Evolutionary conservation across 192 early-diverging fungal genomes (phyloP), one percentile per base, ranked within the genome.

Genomic region (Podila minutissima): DNA sequence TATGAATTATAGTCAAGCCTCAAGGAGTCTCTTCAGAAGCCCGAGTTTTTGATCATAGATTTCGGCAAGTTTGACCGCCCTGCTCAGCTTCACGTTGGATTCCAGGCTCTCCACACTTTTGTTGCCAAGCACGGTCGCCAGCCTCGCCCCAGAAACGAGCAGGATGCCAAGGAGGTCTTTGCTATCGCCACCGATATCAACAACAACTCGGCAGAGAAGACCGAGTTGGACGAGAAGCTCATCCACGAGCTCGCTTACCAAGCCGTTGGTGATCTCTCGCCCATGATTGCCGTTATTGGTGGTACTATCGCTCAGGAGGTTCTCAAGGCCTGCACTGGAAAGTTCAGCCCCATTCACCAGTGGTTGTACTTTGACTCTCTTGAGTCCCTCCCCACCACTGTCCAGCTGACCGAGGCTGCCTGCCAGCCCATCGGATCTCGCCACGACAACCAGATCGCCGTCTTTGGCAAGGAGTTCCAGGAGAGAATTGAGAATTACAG

Each of bases 1-100:
- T 6, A 32, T 26, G 4, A 7, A 17, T 35, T 57, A 49, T 67
- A 94, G 93, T 82, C 85, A 66, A 86, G 94, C 12, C 86, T 97
- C 64, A 86, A 84, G 29, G 94, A 95, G 59, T 89, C 96, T 2
- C 84, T 97, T 15, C 82, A 88, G 33, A 87, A 87, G 28, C 98
- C 98, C 33, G 95, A 97, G 71, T 95, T 89, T 41, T 65, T 98
- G 41, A 87, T 92, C 64, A 93, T 97, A 41, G 98, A 99, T 88
- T 98, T 94, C 86, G 97, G 95, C 67, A 99, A 99, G 86, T 99
- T 97, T 65, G 97, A 99, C 74, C 91, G 96, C n/a, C 97, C 97
- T 17, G 87, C 89, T 4, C 95, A 97, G 83, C 88, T 97, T 9
- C 97, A 98, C 67, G 69, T 97, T 35, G 96, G 91, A 37, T 98